A percentile compares a stretch with the other conserved stretches of the same genome.
Conservation (phyloP, 805 yeast species). For the Saturnispora zaruensis region DNA sequence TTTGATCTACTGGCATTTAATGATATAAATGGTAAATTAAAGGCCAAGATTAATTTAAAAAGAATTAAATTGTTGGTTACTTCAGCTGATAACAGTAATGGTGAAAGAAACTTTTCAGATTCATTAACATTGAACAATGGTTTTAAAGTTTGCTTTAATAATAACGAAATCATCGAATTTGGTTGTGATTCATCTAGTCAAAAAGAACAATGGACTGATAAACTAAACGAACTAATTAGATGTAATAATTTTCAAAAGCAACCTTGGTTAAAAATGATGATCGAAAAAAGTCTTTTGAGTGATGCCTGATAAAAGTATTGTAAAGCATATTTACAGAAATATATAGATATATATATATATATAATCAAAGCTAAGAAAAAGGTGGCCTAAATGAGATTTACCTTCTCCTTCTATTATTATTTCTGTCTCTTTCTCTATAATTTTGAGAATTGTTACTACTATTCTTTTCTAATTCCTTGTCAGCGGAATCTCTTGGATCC, state of each 20-base stretch:
- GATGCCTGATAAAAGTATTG: not conserved
- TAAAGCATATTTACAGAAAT: not conserved
- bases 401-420: conserved; percentile 12
- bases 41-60: conserved; percentile 67
- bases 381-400: not conserved
- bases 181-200: conserved; percentile 67
- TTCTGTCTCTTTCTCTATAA: conserved; percentile 13
- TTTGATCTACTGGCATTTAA: conserved; percentile 68
- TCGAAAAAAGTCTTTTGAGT: conserved; percentile 1
- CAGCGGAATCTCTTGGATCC: conserved; percentile 23
- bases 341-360: no score
- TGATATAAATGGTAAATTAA: conserved; percentile 55
- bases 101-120: conserved; percentile 58
- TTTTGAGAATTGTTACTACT: conserved; percentile 8
- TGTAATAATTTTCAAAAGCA: conserved; percentile 26
- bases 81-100: not conserved
- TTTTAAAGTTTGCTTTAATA: conserved; percentile 64
- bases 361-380: not conserved
- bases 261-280: conserved; percentile 31
- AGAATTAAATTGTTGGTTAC: conserved; percentile 50
- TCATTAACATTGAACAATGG: conserved; percentile 61
- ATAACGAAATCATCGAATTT: conserved; percentile 76
- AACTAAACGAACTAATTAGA: conserved; percentile 47
- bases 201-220: conserved; percentile 56
- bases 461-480: conserved; percentile 8